These are phyloP conservation scores for Aspergillus nomiae DNA, from an alignment of 2,329 filamentous ascomycete genomes.

Conservation along the genomic window DNA sequence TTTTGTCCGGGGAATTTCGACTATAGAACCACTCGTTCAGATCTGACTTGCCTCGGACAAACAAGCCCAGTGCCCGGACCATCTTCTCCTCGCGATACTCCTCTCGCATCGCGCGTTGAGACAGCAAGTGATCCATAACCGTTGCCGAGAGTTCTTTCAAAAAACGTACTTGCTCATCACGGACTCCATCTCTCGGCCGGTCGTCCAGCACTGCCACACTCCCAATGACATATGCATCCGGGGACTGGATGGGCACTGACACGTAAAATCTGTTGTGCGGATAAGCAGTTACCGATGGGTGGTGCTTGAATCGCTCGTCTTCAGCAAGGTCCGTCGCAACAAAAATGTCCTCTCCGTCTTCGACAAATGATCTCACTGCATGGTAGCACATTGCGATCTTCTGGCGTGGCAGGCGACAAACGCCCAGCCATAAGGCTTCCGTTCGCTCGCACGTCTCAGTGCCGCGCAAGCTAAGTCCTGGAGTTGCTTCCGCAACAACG, in stretches of 20 bases:
- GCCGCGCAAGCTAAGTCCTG: conserved; percentile 17
- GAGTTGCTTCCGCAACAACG: conserved; percentile 32
- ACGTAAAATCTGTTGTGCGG: conserved; percentile 21
- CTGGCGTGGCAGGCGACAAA: conserved; percentile 18
- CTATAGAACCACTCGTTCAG: conserved; percentile 21
- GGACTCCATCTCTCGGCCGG: conserved; percentile 13
- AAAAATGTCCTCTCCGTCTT: conserved; percentile 8
- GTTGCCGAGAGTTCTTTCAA: conserved; percentile 21
- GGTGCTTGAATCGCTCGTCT: conserved; percentile 13
- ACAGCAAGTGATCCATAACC: conserved; percentile 24
- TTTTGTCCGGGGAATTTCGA: not conserved
- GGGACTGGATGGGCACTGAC: conserved; percentile 20
- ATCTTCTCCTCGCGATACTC: conserved; percentile 25
- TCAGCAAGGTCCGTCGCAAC: conserved; percentile 15
- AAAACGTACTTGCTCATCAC: conserved; percentile 8
- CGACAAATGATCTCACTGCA: conserved; percentile 15
- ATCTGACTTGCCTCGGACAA: conserved; percentile 23
- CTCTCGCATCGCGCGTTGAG: conserved; percentile 23
- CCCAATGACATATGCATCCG: conserved; percentile 21
- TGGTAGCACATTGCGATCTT: conserved; percentile 20
- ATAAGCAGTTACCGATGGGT: conserved; percentile 13
- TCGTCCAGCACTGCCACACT: conserved; percentile 21
- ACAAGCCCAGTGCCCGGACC: conserved; percentile 23
- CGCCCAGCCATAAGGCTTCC: conserved; percentile 22
- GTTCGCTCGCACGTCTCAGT: conserved; percentile 4